phyloP scores from a whole-genome alignment of 1,139 yeast species.

The Tardiomyces digboiensis region DNA sequence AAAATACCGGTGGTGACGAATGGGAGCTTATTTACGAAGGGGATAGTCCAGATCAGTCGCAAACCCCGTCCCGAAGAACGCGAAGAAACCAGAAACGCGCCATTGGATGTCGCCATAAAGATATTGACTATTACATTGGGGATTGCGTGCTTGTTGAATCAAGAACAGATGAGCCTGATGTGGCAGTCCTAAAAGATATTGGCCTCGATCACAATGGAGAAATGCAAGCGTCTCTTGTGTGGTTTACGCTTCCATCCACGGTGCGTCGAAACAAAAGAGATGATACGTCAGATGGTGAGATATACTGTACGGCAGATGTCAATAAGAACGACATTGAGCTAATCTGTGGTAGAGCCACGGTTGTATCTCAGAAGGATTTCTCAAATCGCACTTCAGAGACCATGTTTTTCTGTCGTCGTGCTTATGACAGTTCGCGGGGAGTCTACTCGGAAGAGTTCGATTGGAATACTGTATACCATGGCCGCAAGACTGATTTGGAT shows the following conservation, averaged over 20 bases:
- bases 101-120: constrained; percentile 4
- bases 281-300: constrained; percentile 7
- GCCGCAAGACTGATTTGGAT: constrained; percentile 8
- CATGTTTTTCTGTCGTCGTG: background rate
- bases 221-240: constrained; percentile 10
- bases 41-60: background rate
- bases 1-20: background rate
- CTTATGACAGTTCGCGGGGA: background rate
- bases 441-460: constrained; percentile 7
- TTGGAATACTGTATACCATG: constrained; percentile 10
- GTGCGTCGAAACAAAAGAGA: constrained; percentile 3
- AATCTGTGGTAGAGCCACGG: constrained; percentile 10
- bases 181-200: constrained; percentile 14
- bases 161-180: constrained; percentile 9
- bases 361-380: constrained; percentile 3
- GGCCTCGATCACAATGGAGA: constrained; percentile 9
- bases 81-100: background rate
- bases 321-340: constrained; percentile 12
- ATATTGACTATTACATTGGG: constrained; percentile 10
- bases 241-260: constrained; percentile 13
- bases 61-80: background rate
- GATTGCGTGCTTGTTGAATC: constrained; percentile 15
- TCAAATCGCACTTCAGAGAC: background rate
- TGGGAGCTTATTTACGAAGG: background rate
- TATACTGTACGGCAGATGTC: constrained; percentile 13